These are phyloP conservation scores for Mycena vitilis DNA, from an alignment of 768 basidiomycete genomes.

Conservation along the genomic window DNA sequence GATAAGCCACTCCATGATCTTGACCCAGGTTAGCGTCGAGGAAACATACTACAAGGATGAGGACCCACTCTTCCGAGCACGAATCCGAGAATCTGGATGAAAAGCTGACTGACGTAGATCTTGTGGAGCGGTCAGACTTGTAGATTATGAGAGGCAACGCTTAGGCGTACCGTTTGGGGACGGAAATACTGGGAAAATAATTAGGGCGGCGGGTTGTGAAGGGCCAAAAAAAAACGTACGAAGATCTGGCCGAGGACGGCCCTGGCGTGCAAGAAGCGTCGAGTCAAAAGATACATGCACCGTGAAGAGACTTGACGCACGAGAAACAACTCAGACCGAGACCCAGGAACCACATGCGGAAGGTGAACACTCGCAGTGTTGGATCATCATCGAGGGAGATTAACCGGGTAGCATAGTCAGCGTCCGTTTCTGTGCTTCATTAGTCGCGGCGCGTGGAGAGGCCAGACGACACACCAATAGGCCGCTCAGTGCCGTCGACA, in stretches of 20 bases:
- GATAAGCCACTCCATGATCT: slow-evolving; percentile 47
- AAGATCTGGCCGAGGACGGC: slow-evolving; percentile 53
- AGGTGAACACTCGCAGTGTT: slow-evolving; percentile 52
- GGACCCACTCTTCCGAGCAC: slow-evolving; percentile 52
- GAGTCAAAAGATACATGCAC: background rate
- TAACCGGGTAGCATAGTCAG: slow-evolving; percentile 51
- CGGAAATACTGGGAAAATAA: slow-evolving; percentile 51
- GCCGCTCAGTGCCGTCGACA: slow-evolving; percentile 51
- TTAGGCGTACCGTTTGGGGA: slow-evolving; percentile 47
- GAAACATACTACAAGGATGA: background rate
- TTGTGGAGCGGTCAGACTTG: slow-evolving; percentile 19
- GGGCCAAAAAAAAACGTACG: too few relatives aligned
- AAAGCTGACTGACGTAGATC: slow-evolving; percentile 53
- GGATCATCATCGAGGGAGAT: slow-evolving; percentile 56
- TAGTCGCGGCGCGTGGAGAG: background rate
- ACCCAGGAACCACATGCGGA: slow-evolving; percentile 58
- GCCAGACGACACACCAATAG: slow-evolving; percentile 43
- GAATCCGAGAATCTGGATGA: slow-evolving; percentile 58
- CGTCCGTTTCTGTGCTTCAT: slow-evolving; percentile 41
- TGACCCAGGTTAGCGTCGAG: background rate
- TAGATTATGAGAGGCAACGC: background rate
- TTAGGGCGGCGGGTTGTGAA: too few relatives aligned
- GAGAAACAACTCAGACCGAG: slow-evolving; percentile 58
- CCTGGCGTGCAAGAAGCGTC: slow-evolving; percentile 26
- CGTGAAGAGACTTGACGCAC: background rate